A percentile compares a stretch with the other conserved stretches of the same genome.
Conservation (phyloP, 106 monocot species). For the Phalaenopsis equestris region DNA sequence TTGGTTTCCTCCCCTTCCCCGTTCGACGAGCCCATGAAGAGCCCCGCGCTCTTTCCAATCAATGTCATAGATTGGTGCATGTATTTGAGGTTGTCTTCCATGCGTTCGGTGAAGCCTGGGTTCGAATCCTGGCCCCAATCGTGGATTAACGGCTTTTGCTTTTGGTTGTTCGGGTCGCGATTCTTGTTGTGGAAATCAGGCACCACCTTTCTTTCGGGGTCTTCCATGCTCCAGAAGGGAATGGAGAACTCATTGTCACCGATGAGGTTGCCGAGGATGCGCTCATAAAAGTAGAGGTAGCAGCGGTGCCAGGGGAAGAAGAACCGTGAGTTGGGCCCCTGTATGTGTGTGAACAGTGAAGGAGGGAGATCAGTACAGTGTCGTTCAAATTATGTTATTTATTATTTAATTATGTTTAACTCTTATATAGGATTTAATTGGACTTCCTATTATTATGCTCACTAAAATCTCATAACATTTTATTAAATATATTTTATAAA, state of each 20-base stretch:
- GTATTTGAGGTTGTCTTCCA: constrained; percentile 37
- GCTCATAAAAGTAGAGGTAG: constrained; percentile 36
- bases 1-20: constrained; percentile 19
- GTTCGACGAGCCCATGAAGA: constrained; percentile 41
- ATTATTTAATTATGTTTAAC: no score
- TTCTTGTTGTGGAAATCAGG: constrained; percentile 24
- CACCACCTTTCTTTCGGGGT: constrained; percentile 20
- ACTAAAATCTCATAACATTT: no score
- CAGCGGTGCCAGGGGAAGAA: constrained; percentile 41
- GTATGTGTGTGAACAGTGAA: constrained; percentile 8
- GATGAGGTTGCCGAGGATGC: constrained; percentile 36
- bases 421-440: neutral
- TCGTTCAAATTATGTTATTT: no score
- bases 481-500: no score
- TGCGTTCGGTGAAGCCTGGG: constrained; percentile 1
- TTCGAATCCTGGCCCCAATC: constrained; percentile 12
- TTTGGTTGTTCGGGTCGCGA: constrained; percentile 22
- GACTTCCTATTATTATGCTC: no score
- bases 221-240: constrained; percentile 42
- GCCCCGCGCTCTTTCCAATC: constrained; percentile 24
- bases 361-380: no score
- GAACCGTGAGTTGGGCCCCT: constrained; percentile 25
- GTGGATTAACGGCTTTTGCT: constrained; percentile 15
- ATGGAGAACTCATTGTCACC: constrained; percentile 38
- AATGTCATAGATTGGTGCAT: constrained; percentile 53